A percentile compares a stretch with the other conserved stretches of the same genome.
phyloP scores from a whole-genome alignment of 2,329 filamentous ascomycete species.

The Cyphellophora attinorum region DNA sequence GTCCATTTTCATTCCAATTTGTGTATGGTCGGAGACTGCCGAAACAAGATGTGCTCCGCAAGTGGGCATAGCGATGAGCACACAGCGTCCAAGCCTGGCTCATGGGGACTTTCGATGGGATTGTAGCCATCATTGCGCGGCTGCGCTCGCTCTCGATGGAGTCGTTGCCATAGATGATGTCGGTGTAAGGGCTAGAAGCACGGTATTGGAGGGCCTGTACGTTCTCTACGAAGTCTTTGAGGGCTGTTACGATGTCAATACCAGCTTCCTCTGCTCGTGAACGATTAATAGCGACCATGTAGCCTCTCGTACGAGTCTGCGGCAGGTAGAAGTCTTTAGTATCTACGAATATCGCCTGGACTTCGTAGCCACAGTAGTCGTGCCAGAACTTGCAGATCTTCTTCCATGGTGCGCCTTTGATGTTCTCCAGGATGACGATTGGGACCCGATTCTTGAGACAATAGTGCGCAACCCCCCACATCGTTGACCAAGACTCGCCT shows the following conservation, averaged over 20 bases:
- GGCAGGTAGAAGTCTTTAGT: conserved; percentile 66
- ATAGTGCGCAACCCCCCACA: conserved; percentile 52
- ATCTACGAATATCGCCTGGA: conserved; percentile 44
- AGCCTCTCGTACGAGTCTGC: conserved; percentile 55
- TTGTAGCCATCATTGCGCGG: background rate
- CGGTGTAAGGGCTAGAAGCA: conserved; percentile 53
- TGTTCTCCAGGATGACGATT: conserved; percentile 65
- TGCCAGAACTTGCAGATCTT: conserved; percentile 37
- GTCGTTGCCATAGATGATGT: conserved; percentile 40
- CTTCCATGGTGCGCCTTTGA: conserved; percentile 51
- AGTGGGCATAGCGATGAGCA: conserved; percentile 48
- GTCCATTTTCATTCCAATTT: conserved; percentile 47
- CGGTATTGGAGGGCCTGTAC: conserved; percentile 42
- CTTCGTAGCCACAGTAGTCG: conserved; percentile 47
- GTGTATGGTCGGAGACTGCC: conserved; percentile 51
- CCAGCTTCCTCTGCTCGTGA: conserved; percentile 15
- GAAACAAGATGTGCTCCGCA: conserved; percentile 41
- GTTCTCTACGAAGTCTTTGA: conserved; percentile 32
- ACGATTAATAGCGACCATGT: conserved; percentile 48
- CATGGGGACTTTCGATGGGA: conserved; percentile 15
- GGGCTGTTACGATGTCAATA: conserved; percentile 19
- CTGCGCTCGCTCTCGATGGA: background rate
- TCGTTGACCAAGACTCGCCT: conserved; percentile 59
- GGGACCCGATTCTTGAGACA: conserved; percentile 45
- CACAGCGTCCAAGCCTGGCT: conserved; percentile 47